phyloP scores from a whole-genome alignment of 129 eudicot species.

The Tanacetum coccineum region DNA sequence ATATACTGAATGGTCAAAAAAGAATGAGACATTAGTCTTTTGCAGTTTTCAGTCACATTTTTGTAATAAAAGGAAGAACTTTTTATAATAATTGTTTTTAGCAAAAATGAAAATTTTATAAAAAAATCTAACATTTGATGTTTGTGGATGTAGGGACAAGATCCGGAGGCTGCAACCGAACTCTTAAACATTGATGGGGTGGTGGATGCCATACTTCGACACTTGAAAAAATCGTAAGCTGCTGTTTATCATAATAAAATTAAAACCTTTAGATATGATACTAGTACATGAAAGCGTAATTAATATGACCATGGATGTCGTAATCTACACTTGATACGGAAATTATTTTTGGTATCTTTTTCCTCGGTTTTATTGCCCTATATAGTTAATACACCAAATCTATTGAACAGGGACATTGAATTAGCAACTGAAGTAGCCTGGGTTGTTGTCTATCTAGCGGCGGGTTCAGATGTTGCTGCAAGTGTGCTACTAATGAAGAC shows the following conservation, averaged over 20 bases:
- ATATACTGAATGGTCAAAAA: constrained; percentile 32
- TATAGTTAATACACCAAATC: neutral
- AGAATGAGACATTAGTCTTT: constrained; percentile 24
- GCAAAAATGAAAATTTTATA: neutral
- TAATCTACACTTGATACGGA: constrained; percentile 6
- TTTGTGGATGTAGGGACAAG: constrained; percentile 71
- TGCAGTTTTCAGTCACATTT: constrained; percentile 27
- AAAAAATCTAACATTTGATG: constrained; percentile 12
- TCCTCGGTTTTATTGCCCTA: neutral
- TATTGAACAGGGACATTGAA: constrained; percentile 69
- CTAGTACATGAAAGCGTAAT: neutral
- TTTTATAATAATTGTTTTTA: constrained; percentile 22
- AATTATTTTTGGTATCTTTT: neutral
- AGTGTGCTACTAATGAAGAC: constrained; percentile 70
- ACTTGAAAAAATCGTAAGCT: constrained; percentile 76
- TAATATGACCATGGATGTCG: neutral
- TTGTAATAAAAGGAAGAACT: constrained; percentile 25
- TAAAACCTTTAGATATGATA: neutral
- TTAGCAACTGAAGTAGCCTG: constrained; percentile 93
- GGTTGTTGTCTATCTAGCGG: constrained; percentile 88
- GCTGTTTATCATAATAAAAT: neutral
- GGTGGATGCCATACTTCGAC: constrained; percentile 81
- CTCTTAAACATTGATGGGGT: constrained; percentile 73
- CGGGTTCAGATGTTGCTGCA: constrained; percentile 79
- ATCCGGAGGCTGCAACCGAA: constrained; percentile 78